Evolutionary conservation across 2,329 filamentous ascomycete genomes (phyloP), one percentile per base, ranked within the genome.

Genomic region (Metarhizium robertsii): DNA sequence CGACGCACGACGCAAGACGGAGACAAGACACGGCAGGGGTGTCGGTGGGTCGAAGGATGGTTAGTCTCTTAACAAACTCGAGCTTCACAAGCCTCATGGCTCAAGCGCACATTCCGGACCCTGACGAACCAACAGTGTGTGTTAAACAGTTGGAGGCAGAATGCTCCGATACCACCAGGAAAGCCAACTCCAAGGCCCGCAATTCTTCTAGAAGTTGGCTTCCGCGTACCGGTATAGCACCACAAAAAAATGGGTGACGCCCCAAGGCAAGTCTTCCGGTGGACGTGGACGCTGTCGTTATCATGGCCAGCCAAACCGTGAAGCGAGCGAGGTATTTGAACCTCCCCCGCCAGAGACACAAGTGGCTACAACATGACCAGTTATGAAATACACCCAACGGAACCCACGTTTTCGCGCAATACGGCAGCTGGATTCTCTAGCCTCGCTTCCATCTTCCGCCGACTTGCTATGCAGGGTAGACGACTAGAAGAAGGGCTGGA

Each of bases 161-260:
- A 67, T 66, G 57, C 63, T 66, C 66, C 65, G 63, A 68, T 57
- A 59, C 58, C 58, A 61, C 63, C 54, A 56, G 57, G 30, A 51
- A 25, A 18, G 16, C n/a, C 18, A 61, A 58, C 59, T 56, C 61
- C 59, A 55, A 59, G 63, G 59, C 61, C 62, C 61, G 61, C 61
- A 61, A 52, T 51, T 62, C 66, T 69, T 69, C 67, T 67, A 69
- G 67, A 69, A 69, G 43, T 10, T 36, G 59, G 54, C 59, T 59
- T 57, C 51, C 58, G n/a, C 42, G 40, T 13, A 63, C 65, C 58
- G 56, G 61, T 59, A 60, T 60, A 58, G 50, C 57, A 6, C 43
- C 32, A 11, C 25, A 25, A 25, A 25, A 25, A 25, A 25, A 25
- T 25, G 25, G 25, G 25, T 4, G 25, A 25, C 25, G 25, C 25